Evolutionary conservation across 2,329 filamentous ascomycete species (phyloP).

Genomic region (Colletotrichum acutatum): DNA sequence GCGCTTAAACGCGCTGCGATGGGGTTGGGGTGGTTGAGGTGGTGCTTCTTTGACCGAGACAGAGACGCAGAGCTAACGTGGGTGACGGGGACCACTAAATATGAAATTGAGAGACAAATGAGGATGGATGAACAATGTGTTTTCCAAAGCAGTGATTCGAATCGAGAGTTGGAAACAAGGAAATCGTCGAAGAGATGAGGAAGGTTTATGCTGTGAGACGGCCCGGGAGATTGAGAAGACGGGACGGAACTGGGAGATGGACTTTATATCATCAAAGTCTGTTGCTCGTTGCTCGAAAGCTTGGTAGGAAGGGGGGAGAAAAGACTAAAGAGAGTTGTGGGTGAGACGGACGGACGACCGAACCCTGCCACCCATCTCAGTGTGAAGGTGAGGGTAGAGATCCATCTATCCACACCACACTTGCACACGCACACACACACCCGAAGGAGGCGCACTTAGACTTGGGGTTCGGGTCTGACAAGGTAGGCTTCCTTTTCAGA

Average conservation of each 20-base stretch:
- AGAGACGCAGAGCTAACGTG: slow-evolving; percentile 22
- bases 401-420: slow-evolving; percentile 6
- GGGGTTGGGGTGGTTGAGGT: neutral
- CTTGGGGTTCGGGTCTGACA: slow-evolving; percentile 28
- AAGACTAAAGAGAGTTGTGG: neutral
- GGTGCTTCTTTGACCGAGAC: slow-evolving; percentile 25
- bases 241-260: slow-evolving; percentile 11
- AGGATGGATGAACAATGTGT: neutral
- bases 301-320: neutral
- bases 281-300: neutral
- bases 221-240: neutral
- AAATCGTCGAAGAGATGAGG: neutral
- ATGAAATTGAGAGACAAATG: slow-evolving; percentile 5
- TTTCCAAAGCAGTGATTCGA: neutral
- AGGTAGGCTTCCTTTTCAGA: slow-evolving; percentile 32
- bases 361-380: neutral
- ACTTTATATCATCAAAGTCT: slow-evolving; percentile 24
- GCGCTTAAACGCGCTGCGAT: slow-evolving; percentile 31
- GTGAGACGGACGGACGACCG: neutral
- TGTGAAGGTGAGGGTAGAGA: neutral
- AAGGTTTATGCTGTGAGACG: slow-evolving; percentile 18
- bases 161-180: neutral
- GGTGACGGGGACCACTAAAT: slow-evolving; percentile 9
- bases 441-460: slow-evolving; percentile 28
- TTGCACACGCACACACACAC: neutral